phyloP scores from a whole-genome alignment of 345 rosid genomes.

The Eucalyptus paniculata region DNA sequence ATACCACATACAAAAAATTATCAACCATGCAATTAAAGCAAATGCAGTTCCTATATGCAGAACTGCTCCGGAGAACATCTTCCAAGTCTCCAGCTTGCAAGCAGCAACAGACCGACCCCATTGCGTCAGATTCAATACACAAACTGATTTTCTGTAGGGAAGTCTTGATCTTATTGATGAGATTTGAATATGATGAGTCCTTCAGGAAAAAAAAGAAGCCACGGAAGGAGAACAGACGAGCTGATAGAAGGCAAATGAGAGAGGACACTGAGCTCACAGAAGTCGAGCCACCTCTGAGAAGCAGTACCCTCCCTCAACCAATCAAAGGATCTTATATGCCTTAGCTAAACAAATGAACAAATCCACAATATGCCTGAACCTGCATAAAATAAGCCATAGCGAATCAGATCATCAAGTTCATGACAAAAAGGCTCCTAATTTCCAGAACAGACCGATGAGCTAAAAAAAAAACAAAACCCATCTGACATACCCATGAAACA shows the following conservation, averaged over 20 bases:
- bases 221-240: not conserved
- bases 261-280: slow-evolving; percentile 53
- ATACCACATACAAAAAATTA: slow-evolving; percentile 64
- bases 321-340: not conserved
- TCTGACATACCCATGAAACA: not conserved
- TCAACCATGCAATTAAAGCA: slow-evolving; percentile 74
- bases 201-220: slow-evolving; percentile 1
- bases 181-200: not conserved
- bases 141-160: not conserved
- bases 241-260: slow-evolving; percentile 1
- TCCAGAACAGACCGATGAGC: not conserved
- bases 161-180: slow-evolving; percentile 4
- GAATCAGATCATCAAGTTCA: not conserved
- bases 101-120: slow-evolving; percentile 94
- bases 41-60: slow-evolving; percentile 67
- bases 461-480: not conserved
- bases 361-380: not conserved
- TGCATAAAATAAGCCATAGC: not conserved
- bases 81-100: slow-evolving; percentile 52
- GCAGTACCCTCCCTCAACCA: slow-evolving; percentile 38
- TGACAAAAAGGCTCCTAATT: not conserved
- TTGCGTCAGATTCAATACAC: slow-evolving; percentile 21
- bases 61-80: slow-evolving; percentile 64
- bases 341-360: not conserved
- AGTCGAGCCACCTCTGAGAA: slow-evolving; percentile 27